A percentile compares a stretch with the other conserved stretches of the same genome.
Conservation (phyloP, 2,329 filamentous ascomycete species). For the Fusarium setosum region DNA sequence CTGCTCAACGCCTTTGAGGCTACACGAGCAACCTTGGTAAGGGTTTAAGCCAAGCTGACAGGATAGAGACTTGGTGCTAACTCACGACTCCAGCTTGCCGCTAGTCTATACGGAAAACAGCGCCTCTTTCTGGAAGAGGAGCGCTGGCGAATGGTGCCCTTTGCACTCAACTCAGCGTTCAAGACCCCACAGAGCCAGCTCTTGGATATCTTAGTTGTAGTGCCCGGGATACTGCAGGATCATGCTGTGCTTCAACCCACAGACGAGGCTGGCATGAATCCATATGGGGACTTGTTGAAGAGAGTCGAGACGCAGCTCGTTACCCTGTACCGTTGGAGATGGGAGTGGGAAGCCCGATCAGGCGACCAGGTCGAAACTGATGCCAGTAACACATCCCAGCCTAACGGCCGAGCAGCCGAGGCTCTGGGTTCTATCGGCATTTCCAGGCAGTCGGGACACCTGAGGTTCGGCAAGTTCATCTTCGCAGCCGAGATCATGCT, state of each 20-base stretch:
- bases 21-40: background rate
- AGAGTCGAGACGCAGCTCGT: background rate
- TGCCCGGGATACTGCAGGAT: background rate
- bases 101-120: background rate
- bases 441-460: background rate
- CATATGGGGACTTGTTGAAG: background rate
- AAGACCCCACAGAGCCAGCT: background rate
- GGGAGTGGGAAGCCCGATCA: background rate
- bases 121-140: background rate
- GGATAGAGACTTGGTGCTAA: background rate
- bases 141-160: background rate
- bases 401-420: background rate
- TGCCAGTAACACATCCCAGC: background rate
- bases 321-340: background rate
- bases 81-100: background rate
- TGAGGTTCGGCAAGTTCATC: background rate
- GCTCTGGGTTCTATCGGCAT: background rate
- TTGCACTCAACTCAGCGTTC: background rate
- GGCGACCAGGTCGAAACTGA: background rate
- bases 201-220: background rate
- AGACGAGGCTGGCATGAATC: background rate
- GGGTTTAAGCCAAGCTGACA: background rate
- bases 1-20: background rate
- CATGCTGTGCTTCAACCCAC: background rate
- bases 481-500: constrained; percentile 25